Evolutionary conservation across 176 grass and related monocot genomes (phyloP), one percentile per base, ranked within the genome.

Genomic region (Areca catechu): DNA sequence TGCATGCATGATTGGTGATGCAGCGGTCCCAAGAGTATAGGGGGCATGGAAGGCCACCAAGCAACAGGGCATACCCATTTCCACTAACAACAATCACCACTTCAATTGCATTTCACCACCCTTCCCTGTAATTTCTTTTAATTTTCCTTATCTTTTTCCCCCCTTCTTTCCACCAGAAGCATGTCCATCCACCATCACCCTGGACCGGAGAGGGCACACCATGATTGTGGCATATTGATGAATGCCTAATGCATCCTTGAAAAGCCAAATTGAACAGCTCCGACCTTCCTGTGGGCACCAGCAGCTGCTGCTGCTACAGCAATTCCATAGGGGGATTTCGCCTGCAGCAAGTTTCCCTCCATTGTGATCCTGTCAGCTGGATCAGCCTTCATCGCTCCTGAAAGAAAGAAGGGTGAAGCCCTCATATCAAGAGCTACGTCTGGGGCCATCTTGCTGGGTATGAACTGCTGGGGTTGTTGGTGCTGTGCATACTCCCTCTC

Each of bases 381-480:
- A 69, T 72, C 74, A 50, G 62, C 48, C 80, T 69, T 85, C 7
- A 62, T 61, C 50, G 23, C 82, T 61, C 68, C 67, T 54, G 75
- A 65, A 53, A 79, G 66, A 66, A 85, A 86, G 60, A 87, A 98
- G 54, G 80, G 93, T 49, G 93, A 66, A 58, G 93, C 87, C 74
- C 93, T 86, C 93, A 88, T 97, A 84, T 98, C 83, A 19, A 98
- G 76, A 72, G 81, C 71, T 61, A 98, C 77, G 51, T 92, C 81
- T 15, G 87, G 22, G n/a, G 80, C 68, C 22, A 78, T 59, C 48
- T 77, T 75, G 47, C 74, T 81, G 62, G 83, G 79, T 57, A 75
- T 54, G 12, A 78, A 79, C 48, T 77, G 60, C 56, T 83, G 76
- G 14, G 65, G 69, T 68, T 74, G 76, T 75, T 82, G 76, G 63